Conservation (phyloP, 352 stramenopile species). For the Pythium chondricola region DNA sequence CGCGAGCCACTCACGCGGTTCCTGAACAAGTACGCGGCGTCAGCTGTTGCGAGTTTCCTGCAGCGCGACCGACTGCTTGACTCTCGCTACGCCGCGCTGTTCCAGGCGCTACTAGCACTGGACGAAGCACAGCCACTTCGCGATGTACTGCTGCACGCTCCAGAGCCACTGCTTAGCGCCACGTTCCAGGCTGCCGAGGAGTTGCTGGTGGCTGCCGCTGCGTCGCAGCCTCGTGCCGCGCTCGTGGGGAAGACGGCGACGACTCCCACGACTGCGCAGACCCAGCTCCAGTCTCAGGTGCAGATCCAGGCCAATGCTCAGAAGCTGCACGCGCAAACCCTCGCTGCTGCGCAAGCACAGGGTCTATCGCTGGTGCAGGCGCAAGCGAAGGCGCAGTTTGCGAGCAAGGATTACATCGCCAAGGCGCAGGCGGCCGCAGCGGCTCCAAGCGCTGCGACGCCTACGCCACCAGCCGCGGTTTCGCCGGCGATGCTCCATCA, state of each 20-base stretch:
- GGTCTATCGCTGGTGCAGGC: constrained; percentile 81
- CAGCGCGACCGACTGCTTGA: constrained; percentile 79
- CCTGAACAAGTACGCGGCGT: constrained; percentile 89
- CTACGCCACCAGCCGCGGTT: constrained; percentile 26
- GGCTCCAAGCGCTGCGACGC: constrained; percentile 43
- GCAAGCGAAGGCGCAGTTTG: constrained; percentile 81
- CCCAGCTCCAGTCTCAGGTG: constrained; percentile 80
- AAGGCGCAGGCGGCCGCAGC: constrained; percentile 83
- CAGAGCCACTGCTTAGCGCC: constrained; percentile 87
- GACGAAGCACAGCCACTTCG: constrained; percentile 85
- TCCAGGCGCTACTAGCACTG: constrained; percentile 91
- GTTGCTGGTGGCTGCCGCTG: constrained; percentile 25
- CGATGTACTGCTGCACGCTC: constrained; percentile 82
- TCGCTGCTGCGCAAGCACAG: constrained; percentile 79
- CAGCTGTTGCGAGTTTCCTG: constrained; percentile 83
- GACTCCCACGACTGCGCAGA: constrained; percentile 78
- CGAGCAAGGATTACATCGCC: constrained; percentile 87
- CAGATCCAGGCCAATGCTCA: constrained; percentile 88
- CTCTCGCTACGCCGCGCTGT: constrained; percentile 90
- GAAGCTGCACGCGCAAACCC: constrained; percentile 80
- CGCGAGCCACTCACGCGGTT: constrained; percentile 89
- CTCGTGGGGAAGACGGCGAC: constrained; percentile 85
- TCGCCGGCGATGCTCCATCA: constrained; percentile 70
- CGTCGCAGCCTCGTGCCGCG: constrained; percentile 63
- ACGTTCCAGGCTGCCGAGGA: constrained; percentile 81